These are phyloP conservation scores for Centaurea solstitialis DNA, from an alignment of 129 eudicot species.

Conservation along the genomic window DNA sequence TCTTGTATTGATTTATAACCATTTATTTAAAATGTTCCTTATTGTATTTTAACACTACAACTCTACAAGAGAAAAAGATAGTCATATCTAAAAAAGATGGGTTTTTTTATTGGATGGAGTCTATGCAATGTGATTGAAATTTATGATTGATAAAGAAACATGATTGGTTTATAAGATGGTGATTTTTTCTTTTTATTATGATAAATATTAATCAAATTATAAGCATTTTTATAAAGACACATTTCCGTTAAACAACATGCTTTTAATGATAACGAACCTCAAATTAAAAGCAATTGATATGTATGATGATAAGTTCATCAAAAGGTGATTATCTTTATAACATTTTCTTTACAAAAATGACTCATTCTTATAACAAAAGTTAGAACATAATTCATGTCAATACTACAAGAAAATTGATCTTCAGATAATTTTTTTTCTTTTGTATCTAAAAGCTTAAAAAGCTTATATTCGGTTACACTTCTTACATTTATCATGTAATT, in stretches of 20 bases:
- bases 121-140: background rate
- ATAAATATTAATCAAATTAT: background rate
- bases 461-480: too few relatives aligned
- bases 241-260: background rate
- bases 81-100: background rate
- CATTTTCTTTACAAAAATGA: background rate
- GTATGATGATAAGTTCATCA: background rate
- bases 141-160: background rate
- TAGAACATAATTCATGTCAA: too few relatives aligned
- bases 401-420: too few relatives aligned
- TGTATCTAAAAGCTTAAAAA: too few relatives aligned
- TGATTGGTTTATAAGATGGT: background rate
- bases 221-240: background rate
- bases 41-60: background rate
- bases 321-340: background rate
- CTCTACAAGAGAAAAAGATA: background rate
- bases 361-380: background rate
- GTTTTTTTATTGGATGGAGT: too few relatives aligned
- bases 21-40: background rate
- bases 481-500: too few relatives aligned
- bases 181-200: too few relatives aligned
- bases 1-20: background rate
- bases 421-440: too few relatives aligned
- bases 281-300: background rate
- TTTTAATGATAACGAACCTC: background rate